Evolutionary conservation across 345 rosid species (phyloP).

Genomic region (Citrus glauca): DNA sequence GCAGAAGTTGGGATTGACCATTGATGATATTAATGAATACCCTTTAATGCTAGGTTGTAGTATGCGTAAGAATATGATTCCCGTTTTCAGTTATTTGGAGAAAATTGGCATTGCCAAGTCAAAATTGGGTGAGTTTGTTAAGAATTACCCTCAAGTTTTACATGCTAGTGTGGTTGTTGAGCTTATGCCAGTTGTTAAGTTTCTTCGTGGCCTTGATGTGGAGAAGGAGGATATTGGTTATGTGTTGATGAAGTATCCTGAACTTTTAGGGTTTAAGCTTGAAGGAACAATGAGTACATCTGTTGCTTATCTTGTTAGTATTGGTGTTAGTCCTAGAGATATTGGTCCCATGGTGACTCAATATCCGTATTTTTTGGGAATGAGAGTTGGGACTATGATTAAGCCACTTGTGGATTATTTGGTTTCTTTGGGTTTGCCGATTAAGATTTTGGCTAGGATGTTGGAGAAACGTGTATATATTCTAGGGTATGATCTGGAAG

Average conservation of each 20-base stretch:
- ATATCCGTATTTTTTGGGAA: constrained; percentile 78
- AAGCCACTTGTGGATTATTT: constrained; percentile 78
- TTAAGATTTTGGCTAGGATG: constrained; percentile 82
- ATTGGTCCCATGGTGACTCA: constrained; percentile 96
- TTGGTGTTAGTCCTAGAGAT: constrained; percentile 88
- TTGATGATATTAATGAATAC: constrained; percentile 83
- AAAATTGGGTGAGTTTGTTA: constrained; percentile 77
- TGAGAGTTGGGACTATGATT: constrained; percentile 90
- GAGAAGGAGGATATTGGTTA: constrained; percentile 81
- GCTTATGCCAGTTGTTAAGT: constrained; percentile 83
- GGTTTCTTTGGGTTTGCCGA: constrained; percentile 66
- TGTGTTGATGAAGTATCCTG: constrained; percentile 84
- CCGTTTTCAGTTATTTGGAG: constrained; percentile 81
- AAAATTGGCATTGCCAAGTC: constrained; percentile 69
- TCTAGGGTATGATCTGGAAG: constrained; percentile 83
- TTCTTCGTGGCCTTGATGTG: constrained; percentile 88
- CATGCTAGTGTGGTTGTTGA: constrained; percentile 87
- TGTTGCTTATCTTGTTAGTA: constrained; percentile 86
- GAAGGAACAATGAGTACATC: constrained; percentile 95
- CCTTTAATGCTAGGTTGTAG: constrained; percentile 85
- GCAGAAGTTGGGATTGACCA: constrained; percentile 67
- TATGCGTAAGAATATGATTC: constrained; percentile 83
- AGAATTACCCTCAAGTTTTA: constrained; percentile 78
- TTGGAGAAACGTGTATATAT: constrained; percentile 79
- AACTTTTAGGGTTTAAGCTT: constrained; percentile 86